phyloP scores from a whole-genome alignment of 148 eudicot species.

The Rhododendron molle region DNA sequence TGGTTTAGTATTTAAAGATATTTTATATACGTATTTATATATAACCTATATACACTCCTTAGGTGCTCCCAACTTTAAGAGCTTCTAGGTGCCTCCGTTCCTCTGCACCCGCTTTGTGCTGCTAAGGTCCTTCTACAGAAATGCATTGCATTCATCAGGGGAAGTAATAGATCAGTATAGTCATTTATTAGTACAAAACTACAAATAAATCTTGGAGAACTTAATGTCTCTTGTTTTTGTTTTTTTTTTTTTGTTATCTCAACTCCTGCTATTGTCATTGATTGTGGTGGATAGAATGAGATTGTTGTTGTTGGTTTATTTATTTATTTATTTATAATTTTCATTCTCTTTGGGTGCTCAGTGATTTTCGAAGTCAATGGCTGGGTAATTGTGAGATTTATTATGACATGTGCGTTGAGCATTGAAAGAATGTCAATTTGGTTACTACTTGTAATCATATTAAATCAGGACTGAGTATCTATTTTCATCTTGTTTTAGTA shows the following conservation, averaged over 20 bases:
- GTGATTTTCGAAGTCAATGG: background rate
- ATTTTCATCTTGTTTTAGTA: background rate
- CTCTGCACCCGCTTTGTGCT: background rate
- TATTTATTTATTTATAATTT: background rate
- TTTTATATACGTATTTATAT: too few species aligned
- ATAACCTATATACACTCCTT: too few species aligned
- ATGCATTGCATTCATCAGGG: background rate
- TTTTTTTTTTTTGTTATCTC: background rate
- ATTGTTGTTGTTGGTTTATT: background rate
- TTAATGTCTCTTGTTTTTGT: background rate
- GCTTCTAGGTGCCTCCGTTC: background rate
- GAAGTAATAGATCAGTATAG: background rate
- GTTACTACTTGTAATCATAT: background rate
- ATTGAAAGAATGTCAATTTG: background rate
- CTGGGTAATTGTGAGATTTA: background rate
- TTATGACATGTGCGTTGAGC: background rate
- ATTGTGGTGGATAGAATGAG: background rate
- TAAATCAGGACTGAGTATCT: background rate
- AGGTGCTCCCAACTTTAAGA: background rate
- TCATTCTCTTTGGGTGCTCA: background rate
- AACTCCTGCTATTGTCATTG: background rate
- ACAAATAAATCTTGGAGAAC: background rate
- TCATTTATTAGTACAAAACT: background rate
- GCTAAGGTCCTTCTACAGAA: background rate
- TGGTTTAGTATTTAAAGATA: background rate